phyloP scores from a whole-genome alignment of 352 stramenopile species.

The Pythium utonaiense region DNA sequence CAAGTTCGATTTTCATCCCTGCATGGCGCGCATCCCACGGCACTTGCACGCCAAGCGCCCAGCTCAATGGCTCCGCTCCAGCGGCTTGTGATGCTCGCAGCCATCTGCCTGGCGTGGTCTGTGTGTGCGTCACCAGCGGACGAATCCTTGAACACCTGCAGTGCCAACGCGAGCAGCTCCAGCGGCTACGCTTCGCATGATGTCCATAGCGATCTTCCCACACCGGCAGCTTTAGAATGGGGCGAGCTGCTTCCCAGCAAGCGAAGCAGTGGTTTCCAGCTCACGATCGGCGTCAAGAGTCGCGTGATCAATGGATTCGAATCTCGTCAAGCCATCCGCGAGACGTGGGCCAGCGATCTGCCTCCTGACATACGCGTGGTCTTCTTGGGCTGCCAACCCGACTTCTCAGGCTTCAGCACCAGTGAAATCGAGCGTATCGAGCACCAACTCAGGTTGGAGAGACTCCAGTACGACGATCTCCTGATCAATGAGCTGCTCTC shows the following conservation, averaged over 20 bases:
- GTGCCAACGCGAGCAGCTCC: not conserved
- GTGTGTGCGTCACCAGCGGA: not conserved
- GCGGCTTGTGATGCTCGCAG: not conserved
- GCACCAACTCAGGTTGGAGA: conserved; percentile 22
- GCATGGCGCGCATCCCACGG: not conserved
- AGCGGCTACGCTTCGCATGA: not conserved
- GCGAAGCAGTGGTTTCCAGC: not conserved
- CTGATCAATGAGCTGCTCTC: conserved; percentile 41
- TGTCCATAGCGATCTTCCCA: not conserved
- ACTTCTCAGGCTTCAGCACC: not conserved
- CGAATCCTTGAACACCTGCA: not conserved
- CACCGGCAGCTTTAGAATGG: not conserved
- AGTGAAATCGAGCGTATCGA: not conserved
- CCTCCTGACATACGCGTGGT: conserved; percentile 24
- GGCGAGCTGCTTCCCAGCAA: not conserved
- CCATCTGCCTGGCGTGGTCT: not conserved
- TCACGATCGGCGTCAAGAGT: conserved; percentile 55
- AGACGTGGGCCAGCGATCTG: conserved; percentile 33
- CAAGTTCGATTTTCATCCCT: not conserved
- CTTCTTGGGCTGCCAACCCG: conserved; percentile 36
- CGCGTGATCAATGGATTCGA: conserved; percentile 30
- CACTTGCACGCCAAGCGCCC: not conserved
- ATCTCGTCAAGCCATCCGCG: conserved; percentile 16
- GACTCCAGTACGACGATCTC: conserved; percentile 35
- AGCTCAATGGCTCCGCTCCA: not conserved